Base-by-base conservation (phyloP, 176 grass and related monocot species). In the Chloris gayana region DNA sequence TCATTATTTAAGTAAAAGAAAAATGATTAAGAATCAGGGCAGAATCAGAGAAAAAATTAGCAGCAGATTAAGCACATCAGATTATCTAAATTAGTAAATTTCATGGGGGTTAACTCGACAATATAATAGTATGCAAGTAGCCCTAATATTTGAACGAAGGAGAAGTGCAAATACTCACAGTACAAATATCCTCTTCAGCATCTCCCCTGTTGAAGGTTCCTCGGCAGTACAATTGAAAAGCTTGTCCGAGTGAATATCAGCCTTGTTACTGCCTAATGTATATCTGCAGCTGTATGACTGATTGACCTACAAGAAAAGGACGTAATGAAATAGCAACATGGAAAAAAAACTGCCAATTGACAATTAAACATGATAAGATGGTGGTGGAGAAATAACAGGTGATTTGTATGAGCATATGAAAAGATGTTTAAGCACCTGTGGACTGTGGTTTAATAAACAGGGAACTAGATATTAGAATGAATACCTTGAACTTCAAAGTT, bases 251-350 rank as follows among this genome's bases (percentile, higher is more conserved):
- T 93, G 90, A 67, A 98, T 89, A 46, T 98, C 92, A 45, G 90
- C 92, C 69, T 91, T 98, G 70, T 80, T 86, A 89, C 91, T 89
- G 35, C 95, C 95, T 59, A 91, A 72, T 11, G 67, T 91, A 74
- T 98, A 98, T 65, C 88, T 89, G 72, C 95, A 98, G 44, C 65
- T 95, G 82, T 89, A 98, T 2, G 95, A 95, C 86, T 98, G 92
- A 69, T 98, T 98, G 49, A 98, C 92, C 95, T 98, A 85, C 75
- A 71, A 81, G 64, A 76, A 73, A 29, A 64, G 27, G 69, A 60
- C 29, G 25, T 77, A 54, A 80, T 30, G 45, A 85, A 66, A 80
- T 51, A 72, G 4, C 11, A 54, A 65, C 67, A 13, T 42, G 26
- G 25, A 78, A 69, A 68, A 78, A 44, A 34, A 70, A 78, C 72